Evolutionary conservation across 768 basidiomycete genomes (phyloP).

Genomic region (Lentinula raphanica): DNA sequence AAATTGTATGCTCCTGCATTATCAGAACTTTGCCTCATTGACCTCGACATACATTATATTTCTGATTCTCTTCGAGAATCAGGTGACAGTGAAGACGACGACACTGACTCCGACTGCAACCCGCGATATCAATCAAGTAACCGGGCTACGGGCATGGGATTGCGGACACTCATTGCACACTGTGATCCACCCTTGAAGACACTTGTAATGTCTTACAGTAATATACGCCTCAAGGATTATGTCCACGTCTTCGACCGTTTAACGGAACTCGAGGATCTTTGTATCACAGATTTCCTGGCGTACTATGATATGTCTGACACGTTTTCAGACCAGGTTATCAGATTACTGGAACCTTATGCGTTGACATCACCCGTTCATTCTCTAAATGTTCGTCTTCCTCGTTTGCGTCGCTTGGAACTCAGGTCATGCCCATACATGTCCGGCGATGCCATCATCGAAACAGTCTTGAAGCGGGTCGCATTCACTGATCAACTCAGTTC

Average conservation of each 20-base stretch:
- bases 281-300: slow-evolving; percentile 75
- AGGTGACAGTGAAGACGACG: slow-evolving; percentile 75
- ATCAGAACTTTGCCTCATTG: slow-evolving; percentile 53
- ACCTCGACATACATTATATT: slow-evolving; percentile 56
- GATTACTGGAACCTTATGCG: slow-evolving; percentile 44
- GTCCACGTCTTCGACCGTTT: slow-evolving; percentile 58
- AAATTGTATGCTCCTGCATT: slow-evolving; percentile 56
- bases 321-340: no score
- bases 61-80: slow-evolving; percentile 34
- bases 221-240: slow-evolving; percentile 83
- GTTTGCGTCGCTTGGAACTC: slow-evolving; percentile 46
- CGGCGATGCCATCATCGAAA: slow-evolving; percentile 52
- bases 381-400: slow-evolving; percentile 44
- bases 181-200: slow-evolving; percentile 58
- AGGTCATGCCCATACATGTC: slow-evolving; percentile 59
- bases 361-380: not conserved
- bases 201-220: slow-evolving; percentile 76
- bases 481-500: slow-evolving; percentile 31
- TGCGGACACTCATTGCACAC: slow-evolving; percentile 57
- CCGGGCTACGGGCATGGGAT: slow-evolving; percentile 74
- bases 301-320: slow-evolving; percentile 77
- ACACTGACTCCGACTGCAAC: slow-evolving; percentile 60
- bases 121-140: slow-evolving; percentile 76
- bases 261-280: slow-evolving; percentile 51
- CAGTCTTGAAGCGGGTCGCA: slow-evolving; percentile 41